Conservation (phyloP, 495 filamentous ascomycete species). For the Monascus purpureus region DNA sequence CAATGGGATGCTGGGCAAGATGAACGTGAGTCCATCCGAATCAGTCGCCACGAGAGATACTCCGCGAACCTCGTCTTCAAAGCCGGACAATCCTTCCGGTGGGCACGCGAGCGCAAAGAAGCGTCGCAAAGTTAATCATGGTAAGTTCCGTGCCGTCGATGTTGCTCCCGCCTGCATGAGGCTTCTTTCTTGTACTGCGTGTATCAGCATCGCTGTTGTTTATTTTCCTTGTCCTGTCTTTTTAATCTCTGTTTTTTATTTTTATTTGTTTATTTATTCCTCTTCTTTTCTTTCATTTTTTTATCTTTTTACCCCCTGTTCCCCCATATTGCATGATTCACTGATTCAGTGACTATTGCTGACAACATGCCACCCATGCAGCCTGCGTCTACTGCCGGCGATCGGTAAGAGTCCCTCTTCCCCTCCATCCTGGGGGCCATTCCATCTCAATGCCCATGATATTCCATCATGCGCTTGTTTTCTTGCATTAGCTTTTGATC, state of each 20-base stretch:
- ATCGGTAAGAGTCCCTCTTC: conserved; percentile 61
- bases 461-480: too few relatives aligned
- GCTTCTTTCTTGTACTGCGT: too few relatives aligned
- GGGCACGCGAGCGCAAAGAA: conserved; percentile 65
- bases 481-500: too few relatives aligned
- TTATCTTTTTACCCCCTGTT: conserved; percentile 2
- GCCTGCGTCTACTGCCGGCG: conserved; percentile 98
- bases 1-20: conserved; percentile 8
- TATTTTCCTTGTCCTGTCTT: too few relatives aligned
- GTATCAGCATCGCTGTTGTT: too few relatives aligned
- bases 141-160: conserved; percentile 36
- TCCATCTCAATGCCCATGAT: too few relatives aligned
- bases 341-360: conserved; percentile 22
- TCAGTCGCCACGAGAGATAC: conserved; percentile 11
- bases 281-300: background rate
- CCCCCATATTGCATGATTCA: conserved; percentile 14
- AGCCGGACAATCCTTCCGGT: conserved; percentile 23
- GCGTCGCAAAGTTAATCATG: conserved; percentile 98
- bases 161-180: conserved; percentile 1
- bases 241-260: too few relatives aligned
- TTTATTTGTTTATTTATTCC: too few relatives aligned
- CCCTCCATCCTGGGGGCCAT: background rate
- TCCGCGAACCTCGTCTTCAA: conserved; percentile 17
- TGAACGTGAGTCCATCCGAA: conserved; percentile 3
- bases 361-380: conserved; percentile 29